These are phyloP conservation scores for Petunia hybrid DNA, from an alignment of 305 asterid genomes.

Conservation along the genomic window DNA sequence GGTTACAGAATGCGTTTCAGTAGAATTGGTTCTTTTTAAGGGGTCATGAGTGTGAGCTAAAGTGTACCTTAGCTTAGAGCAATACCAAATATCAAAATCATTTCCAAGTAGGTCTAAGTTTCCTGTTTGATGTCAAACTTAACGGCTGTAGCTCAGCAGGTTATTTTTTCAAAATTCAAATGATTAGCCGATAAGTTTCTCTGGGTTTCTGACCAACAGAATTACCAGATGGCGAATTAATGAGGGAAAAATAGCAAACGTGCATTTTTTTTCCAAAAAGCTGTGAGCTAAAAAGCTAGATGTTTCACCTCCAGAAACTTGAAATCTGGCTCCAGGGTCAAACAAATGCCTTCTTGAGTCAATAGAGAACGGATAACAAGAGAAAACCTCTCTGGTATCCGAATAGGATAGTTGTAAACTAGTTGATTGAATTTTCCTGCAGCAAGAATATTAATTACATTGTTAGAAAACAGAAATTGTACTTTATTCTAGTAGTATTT, in stretches of 20 bases:
- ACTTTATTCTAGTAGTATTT: conserved; percentile 21
- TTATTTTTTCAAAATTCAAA: neutral
- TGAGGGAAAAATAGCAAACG: neutral
- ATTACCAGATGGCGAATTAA: conserved; percentile 16
- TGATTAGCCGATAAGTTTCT: neutral
- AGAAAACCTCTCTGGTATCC: conserved; percentile 98
- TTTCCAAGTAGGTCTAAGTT: conserved; percentile 18
- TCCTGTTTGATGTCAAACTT: neutral
- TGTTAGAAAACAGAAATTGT: conserved; percentile 5
- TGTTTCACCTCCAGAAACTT: conserved; percentile 92
- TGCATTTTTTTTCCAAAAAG: neutral
- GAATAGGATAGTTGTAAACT: conserved; percentile 94
- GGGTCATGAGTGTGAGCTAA: conserved; percentile 24
- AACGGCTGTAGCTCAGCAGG: neutral
- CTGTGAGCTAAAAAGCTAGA: conserved; percentile 30
- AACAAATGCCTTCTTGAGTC: conserved; percentile 99
- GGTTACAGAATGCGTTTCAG: conserved; percentile 2
- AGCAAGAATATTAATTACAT: conserved; percentile 26
- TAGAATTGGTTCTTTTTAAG: neutral
- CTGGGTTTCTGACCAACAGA: neutral
- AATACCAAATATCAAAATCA: neutral
- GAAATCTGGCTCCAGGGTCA: conserved; percentile 87
- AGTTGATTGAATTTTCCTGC: conserved; percentile 96
- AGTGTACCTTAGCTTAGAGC: neutral
- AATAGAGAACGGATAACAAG: conserved; percentile 95